Percentiles rank a stretch among this genome's conserved stretches.
phyloP scores from a whole-genome alignment of 2,329 filamentous ascomycete species.

The Rosellinia necatrix region DNA sequence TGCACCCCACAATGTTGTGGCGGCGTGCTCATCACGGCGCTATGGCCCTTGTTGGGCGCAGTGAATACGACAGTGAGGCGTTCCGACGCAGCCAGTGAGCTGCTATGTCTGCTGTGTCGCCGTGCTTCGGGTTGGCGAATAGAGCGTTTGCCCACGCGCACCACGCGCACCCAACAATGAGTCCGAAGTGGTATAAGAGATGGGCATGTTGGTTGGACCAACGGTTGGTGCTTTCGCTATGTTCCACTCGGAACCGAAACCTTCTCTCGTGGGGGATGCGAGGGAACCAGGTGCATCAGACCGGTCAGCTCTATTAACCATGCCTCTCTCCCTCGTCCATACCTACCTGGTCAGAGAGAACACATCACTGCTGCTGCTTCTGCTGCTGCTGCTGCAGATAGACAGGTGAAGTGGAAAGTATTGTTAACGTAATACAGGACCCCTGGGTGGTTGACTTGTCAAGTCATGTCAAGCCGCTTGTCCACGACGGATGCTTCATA shows the following conservation, averaged over 20 bases:
- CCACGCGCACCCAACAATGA: too few species aligned
- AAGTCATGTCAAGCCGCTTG: slow-evolving; percentile 1
- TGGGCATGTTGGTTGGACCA: neutral
- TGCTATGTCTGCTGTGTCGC: slow-evolving; percentile 13
- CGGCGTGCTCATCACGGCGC: slow-evolving; percentile 27
- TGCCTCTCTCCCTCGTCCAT: too few species aligned
- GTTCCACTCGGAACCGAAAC: slow-evolving; percentile 22
- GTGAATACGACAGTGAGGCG: slow-evolving; percentile 21
- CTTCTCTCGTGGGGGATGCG: too few species aligned
- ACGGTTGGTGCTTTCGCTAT: slow-evolving; percentile 13
- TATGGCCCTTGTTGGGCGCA: slow-evolving; percentile 1
- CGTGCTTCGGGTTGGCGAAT: slow-evolving; percentile 24
- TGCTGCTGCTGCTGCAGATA: too few species aligned
- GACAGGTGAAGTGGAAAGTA: slow-evolving; percentile 3
- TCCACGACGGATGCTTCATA: neutral
- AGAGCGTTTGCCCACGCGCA: slow-evolving; percentile 7
- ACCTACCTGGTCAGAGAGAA: too few species aligned
- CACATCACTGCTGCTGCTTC: too few species aligned
- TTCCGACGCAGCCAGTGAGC: slow-evolving; percentile 19
- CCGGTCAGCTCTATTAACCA: slow-evolving; percentile 4
- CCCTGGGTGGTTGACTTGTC: neutral
- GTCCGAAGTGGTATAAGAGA: slow-evolving; percentile 3
- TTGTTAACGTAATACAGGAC: neutral
- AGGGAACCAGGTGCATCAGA: neutral
- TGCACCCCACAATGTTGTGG: slow-evolving; percentile 35